Conservation (phyloP, 2,329 filamentous ascomycete genomes). For the Arthrobotrys sphaeroides region DNA sequence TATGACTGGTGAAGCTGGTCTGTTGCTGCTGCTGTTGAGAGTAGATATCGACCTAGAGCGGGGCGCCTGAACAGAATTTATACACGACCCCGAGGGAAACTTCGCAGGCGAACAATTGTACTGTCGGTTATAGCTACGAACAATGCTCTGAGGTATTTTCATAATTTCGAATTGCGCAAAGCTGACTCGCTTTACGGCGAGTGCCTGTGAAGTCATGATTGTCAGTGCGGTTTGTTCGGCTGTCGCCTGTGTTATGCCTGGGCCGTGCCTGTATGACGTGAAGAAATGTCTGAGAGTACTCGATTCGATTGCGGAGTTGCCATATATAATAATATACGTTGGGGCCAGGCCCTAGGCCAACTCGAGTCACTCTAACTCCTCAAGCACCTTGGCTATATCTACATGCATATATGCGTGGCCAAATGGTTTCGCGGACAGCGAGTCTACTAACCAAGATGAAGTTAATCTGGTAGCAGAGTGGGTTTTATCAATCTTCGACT, state of each 20-base stretch:
- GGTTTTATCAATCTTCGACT: too few relatives aligned
- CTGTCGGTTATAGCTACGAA: too few relatives aligned
- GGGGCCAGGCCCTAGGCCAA: too few relatives aligned
- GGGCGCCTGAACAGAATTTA: not conserved
- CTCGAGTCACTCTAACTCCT: too few relatives aligned
- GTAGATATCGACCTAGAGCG: not conserved
- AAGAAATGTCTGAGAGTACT: not conserved
- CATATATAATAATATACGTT: too few relatives aligned
- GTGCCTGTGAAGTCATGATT: slow-evolving; percentile 1
- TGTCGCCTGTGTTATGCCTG: not conserved
- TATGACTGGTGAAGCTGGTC: not conserved
- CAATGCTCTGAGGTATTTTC: not conserved
- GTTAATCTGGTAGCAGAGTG: too few relatives aligned
- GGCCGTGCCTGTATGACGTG: not conserved
- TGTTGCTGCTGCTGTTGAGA: not conserved
- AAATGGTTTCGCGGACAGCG: not conserved
- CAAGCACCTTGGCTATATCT: too few relatives aligned
- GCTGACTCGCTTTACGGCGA: not conserved
- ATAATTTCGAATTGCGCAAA: not conserved
- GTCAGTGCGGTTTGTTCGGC: too few relatives aligned
- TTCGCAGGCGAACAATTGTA: not conserved
- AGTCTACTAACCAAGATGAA: too few relatives aligned
- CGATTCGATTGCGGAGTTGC: too few relatives aligned
- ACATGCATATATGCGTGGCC: not conserved
- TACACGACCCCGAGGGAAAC: not conserved